These are phyloP conservation scores for Ploettnerulaceae sp. DNA, from an alignment of 2,329 filamentous ascomycete species.

Conservation along the genomic window DNA sequence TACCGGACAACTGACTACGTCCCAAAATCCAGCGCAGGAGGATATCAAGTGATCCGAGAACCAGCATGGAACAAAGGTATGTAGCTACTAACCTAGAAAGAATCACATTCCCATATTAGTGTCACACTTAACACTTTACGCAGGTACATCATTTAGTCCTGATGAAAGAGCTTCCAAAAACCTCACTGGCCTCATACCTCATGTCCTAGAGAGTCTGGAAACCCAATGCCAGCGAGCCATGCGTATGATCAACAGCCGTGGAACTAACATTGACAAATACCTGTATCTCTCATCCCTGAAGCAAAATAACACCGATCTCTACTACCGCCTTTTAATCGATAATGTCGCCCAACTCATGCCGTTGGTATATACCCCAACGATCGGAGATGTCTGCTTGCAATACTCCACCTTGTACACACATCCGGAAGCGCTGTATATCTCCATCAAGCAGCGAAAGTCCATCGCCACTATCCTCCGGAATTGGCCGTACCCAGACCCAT, in stretches of 20 bases:
- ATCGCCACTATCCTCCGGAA: slow-evolving; percentile 85
- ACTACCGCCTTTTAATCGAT: slow-evolving; percentile 76
- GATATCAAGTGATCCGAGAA: slow-evolving; percentile 58
- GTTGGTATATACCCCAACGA: slow-evolving; percentile 81
- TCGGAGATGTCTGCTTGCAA: slow-evolving; percentile 92
- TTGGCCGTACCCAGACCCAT: slow-evolving; percentile 84
- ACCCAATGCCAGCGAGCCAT: slow-evolving; percentile 63
- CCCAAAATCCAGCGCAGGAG: slow-evolving; percentile 46
- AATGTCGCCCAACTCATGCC: slow-evolving; percentile 75
- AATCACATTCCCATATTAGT: too few relatives aligned
- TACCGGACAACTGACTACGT: slow-evolving; percentile 49
- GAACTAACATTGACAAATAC: slow-evolving; percentile 74
- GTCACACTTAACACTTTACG: neutral
- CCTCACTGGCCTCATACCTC: slow-evolving; percentile 60
- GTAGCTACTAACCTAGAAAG: slow-evolving; percentile 20
- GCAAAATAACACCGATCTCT: slow-evolving; percentile 71
- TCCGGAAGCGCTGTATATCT: slow-evolving; percentile 93
- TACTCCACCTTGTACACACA: slow-evolving; percentile 96
- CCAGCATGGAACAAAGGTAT: slow-evolving; percentile 63
- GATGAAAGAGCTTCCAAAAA: slow-evolving; percentile 60
- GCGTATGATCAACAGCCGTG: slow-evolving; percentile 66
- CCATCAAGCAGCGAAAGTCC: slow-evolving; percentile 87
- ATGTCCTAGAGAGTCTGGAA: slow-evolving; percentile 56
- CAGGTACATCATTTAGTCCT: slow-evolving; percentile 60
- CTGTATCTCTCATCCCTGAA: slow-evolving; percentile 75